Conservation (phyloP, 805 yeast genomes). For the Kodamaea kakaduensis region DNA sequence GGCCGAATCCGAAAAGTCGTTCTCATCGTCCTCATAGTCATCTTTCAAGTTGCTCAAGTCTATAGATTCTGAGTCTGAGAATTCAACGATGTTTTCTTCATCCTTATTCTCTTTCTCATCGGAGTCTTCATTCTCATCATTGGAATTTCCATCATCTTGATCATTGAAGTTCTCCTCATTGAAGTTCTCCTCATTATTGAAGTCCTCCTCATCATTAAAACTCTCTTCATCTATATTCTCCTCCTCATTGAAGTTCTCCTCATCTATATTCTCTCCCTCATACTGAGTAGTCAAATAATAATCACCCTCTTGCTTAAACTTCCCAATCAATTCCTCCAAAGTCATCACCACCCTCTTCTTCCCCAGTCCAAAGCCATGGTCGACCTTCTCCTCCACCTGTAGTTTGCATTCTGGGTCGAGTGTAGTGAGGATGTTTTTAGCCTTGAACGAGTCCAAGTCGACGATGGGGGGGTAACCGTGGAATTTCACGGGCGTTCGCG, state of each 20-base stretch:
- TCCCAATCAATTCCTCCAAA: conserved; percentile 44
- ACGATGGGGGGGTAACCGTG: conserved; percentile 10
- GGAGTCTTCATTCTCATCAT: conserved; percentile 10
- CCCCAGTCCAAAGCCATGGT: conserved; percentile 71
- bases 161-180: conserved; percentile 12
- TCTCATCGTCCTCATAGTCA: conserved; percentile 42
- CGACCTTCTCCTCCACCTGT: conserved; percentile 54
- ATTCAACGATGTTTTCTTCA: conserved; percentile 19
- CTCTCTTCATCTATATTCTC: conserved; percentile 13
- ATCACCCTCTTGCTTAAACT: conserved; percentile 24
- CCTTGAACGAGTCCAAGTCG: conserved; percentile 5
- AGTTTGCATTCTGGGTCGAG: conserved; percentile 17
- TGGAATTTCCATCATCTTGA: conserved; percentile 21
- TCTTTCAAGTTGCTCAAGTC: conserved; percentile 45
- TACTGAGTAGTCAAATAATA: conserved; percentile 72
- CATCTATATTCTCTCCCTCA: conserved; percentile 37
- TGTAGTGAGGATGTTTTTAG: conserved; percentile 5
- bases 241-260: conserved; percentile 1
- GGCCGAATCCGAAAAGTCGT: conserved; percentile 19
- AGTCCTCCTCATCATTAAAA: conserved; percentile 9
- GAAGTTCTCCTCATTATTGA: conserved; percentile 12
- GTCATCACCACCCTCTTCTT: conserved; percentile 47
- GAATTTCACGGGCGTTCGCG: conserved; percentile 50
- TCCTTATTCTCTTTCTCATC: conserved; percentile 13
- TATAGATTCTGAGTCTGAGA: conserved; percentile 21